Base-by-base conservation (phyloP, 192 early-diverging fungal genomes). In the Backusella westeae region DNA sequence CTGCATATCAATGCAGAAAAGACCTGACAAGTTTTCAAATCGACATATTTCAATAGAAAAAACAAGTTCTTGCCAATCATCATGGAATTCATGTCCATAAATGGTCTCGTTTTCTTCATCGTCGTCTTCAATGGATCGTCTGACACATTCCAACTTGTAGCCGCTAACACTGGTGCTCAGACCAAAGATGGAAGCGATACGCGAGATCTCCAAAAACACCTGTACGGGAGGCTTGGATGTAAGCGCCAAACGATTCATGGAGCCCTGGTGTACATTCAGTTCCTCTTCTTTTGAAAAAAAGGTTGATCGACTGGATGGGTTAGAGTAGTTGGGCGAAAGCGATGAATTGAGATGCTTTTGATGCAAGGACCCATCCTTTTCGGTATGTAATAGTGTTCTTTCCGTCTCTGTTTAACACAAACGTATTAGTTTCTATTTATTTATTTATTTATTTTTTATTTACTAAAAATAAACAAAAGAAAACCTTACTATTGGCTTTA, bases 11-110 rank as follows among this genome's bases (percentile, higher is more conserved):
- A 94, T 90, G 38, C 90, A 91, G 65, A 91, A 92, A 29, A 94
- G 77, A 26, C 88, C 88, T 72, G 86, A 88, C 36, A 98, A 76
- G 76, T 97, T 96, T 85, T 94, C 94, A 81, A 97, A 92, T 77
- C 89, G 88, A 80, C 95, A 95, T 38, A 98, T 80, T 86, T 96
- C 95, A 35, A 98, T 89, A 4, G 89, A 86, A 82, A 97, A 91
- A 53, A 90, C 89, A 29, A 98, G 88, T 82, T 96, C 94, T 36
- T 93, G 93, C 34, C 91, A 89, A 3, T 78, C 80, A 56, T 90
- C 89, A 42, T 85, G 73, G 4, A 79, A 38, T 38, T 82, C 77
- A 29, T 89, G 86, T 0, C 89, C 89, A 29, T 90, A 90, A 7
- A 90, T 69, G 12, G 87, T 75, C 38, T 73, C 71, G 56, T 80